Evolutionary conservation across 2,329 filamentous ascomycete genomes (phyloP).

Genomic region (Ramichloridium luteum): DNA sequence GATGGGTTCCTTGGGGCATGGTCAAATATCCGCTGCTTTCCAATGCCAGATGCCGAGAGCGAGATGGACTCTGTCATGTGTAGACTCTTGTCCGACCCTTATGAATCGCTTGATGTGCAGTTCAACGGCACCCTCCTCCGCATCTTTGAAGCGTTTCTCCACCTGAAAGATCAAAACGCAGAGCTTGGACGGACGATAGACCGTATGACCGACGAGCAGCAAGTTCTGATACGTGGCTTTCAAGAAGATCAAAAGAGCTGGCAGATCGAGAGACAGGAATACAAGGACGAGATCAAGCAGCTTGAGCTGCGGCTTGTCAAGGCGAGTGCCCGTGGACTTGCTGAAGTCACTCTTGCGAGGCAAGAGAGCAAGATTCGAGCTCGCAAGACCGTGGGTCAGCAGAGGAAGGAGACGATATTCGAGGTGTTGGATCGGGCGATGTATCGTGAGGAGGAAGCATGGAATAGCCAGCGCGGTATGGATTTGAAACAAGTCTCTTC

Average conservation of each 20-base stretch:
- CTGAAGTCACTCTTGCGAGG: slow-evolving; percentile 30
- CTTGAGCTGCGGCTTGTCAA: slow-evolving; percentile 33
- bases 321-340: slow-evolving; percentile 27
- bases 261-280: slow-evolving; percentile 24
- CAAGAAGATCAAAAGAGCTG: slow-evolving; percentile 23
- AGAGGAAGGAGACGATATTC: slow-evolving; percentile 22
- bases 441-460: slow-evolving; percentile 14
- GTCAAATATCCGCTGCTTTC: slow-evolving; percentile 18
- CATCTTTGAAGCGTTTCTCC: slow-evolving; percentile 32
- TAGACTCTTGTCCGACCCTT: slow-evolving; percentile 20
- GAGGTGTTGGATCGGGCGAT: slow-evolving; percentile 22
- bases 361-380: slow-evolving; percentile 28
- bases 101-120: slow-evolving; percentile 17
- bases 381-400: slow-evolving; percentile 8
- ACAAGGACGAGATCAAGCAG: slow-evolving; percentile 31
- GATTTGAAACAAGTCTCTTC: no score
- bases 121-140: slow-evolving; percentile 29
- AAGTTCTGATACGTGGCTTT: slow-evolving; percentile 14
- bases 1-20: no score
- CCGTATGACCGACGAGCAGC: slow-evolving; percentile 16
- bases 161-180: slow-evolving; percentile 26
- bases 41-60: slow-evolving; percentile 18
- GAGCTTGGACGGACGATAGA: slow-evolving; percentile 19
- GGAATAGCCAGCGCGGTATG: slow-evolving; percentile 23
- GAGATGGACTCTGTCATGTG: slow-evolving; percentile 23